phyloP scores from a whole-genome alignment of 2,329 filamentous ascomycete genomes.

The Aspergillus ustus region DNA sequence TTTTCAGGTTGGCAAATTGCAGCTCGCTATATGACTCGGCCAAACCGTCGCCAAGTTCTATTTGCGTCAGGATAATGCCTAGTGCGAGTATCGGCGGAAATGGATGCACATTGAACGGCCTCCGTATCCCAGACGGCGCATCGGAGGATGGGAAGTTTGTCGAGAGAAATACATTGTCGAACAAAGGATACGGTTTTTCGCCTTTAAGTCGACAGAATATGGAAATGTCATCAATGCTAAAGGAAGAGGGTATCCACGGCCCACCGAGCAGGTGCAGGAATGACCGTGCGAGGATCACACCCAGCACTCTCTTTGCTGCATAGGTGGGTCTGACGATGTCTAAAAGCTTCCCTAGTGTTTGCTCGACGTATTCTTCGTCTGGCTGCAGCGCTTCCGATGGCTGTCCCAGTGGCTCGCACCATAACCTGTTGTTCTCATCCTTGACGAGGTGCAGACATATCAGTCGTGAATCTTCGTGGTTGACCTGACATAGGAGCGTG shows the following conservation, averaged over 20 bases:
- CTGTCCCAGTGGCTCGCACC: constrained; percentile 9
- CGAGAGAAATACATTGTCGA: constrained; percentile 22
- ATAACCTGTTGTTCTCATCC: constrained; percentile 11
- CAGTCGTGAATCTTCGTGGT: constrained; percentile 14
- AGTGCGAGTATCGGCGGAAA: constrained; percentile 24
- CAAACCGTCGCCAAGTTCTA: constrained; percentile 22
- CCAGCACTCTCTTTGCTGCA: constrained; percentile 21
- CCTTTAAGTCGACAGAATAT: constrained; percentile 20
- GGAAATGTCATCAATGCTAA: constrained; percentile 18
- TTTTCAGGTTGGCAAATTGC: background rate
- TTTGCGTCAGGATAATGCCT: constrained; percentile 20
- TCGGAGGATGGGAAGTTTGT: background rate
- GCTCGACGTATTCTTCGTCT: constrained; percentile 7
- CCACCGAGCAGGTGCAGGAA: constrained; percentile 21
- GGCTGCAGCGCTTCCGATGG: constrained; percentile 16
- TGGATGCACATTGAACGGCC: constrained; percentile 19
- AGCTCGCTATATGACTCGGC: constrained; percentile 14
- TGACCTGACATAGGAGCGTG: constrained; percentile 12
- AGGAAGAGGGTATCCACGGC: constrained; percentile 16
- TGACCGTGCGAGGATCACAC: constrained; percentile 19
- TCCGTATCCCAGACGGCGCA: background rate
- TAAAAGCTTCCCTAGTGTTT: constrained; percentile 8
- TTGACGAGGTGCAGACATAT: constrained; percentile 14
- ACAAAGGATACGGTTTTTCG: constrained; percentile 16
- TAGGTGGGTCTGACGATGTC: constrained; percentile 19